Conservation (phyloP, 2,329 filamentous ascomycete genomes). For the Plenodomus lindquistii region DNA sequence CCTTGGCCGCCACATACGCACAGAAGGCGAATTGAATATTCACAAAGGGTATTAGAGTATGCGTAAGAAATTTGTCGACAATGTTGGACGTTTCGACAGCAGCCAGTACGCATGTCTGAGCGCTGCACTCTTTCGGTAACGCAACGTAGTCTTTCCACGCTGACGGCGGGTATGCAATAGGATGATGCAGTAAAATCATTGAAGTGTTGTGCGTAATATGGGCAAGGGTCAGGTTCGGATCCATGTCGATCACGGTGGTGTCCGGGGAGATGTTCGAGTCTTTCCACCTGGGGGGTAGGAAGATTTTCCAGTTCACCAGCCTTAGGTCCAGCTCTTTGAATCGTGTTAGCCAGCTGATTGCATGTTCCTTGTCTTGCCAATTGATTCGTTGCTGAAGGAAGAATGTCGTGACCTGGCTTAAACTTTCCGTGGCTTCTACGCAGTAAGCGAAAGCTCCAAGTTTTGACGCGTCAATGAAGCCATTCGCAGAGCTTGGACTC, state of each 20-base stretch:
- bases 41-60: constrained; percentile 37
- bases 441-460: constrained; percentile 42
- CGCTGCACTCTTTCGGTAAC: constrained; percentile 38
- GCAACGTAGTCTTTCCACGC: constrained; percentile 39
- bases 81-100: constrained; percentile 40
- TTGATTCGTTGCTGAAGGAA: constrained; percentile 41
- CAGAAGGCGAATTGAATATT: constrained; percentile 42
- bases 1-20: constrained; percentile 38
- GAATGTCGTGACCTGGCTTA: constrained; percentile 41
- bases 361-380: constrained; percentile 41
- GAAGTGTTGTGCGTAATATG: constrained; percentile 43
- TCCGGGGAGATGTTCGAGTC: constrained; percentile 39
- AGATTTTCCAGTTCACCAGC: constrained; percentile 41
- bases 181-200: constrained; percentile 40
- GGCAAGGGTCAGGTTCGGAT: constrained; percentile 40
- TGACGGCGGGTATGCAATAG: constrained; percentile 35
- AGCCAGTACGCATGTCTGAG: constrained; percentile 39
- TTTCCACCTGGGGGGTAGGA: constrained; percentile 39
- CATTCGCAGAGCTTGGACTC: constrained; percentile 36
- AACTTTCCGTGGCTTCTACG: constrained; percentile 38
- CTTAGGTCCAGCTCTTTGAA: constrained; percentile 42
- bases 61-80: constrained; percentile 36
- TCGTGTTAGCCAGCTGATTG: constrained; percentile 38
- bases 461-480: constrained; percentile 41
- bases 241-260: constrained; percentile 35